Evolutionary conservation across 1,284 basidiomycete species (phyloP), one percentile per base, ranked within the genome.

Genomic region (Trichosporon coremiiforme): DNA sequence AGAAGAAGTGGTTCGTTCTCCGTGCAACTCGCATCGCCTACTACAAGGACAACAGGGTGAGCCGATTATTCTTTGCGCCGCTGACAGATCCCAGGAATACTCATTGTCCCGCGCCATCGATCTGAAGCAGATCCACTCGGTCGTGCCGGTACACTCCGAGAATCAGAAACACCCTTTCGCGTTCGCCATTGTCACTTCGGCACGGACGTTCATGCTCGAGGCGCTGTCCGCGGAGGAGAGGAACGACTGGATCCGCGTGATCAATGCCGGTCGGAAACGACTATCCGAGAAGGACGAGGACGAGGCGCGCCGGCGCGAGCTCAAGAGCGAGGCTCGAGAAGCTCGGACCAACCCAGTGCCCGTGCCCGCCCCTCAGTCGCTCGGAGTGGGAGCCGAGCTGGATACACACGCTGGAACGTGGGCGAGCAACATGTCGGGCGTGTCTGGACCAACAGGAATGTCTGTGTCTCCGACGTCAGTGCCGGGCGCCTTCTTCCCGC

Each of bases 1-100:
- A 98, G 87, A 95, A 95, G 85, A 89, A 96, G 45, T 99, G 96
- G 96, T 99, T 98, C 77, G 97, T 99, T 0, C 85, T 99, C 70
- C 89, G 96, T 15, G 89, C 93, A 0, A 92, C 91, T 17, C 93
- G 95, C 82, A 85, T 99, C 65, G 94, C 94, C 13, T 98, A 97
- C 85, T 99, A 99, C 89, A 98, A 98, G 86, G 95, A 90, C 69
- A 91, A 93, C 65, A 85, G 86, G 80, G 85, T 86, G 64, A 66
- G 82, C 68, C 2, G 13, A 3, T 31, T 13, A 10, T 64, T 4
- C 8, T 13, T 17, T 13, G 12, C 31, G 15, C 9, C 31, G 64
- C 73, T 71, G 66, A 69, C 67, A 35, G 6, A 7, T 53, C 31
- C 2, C 71, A 86, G 74, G 95, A 98, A 83, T 98, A 98, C 85